Conservation (phyloP, 768 basidiomycete genomes). For the Phylloporus sp. region DNA sequence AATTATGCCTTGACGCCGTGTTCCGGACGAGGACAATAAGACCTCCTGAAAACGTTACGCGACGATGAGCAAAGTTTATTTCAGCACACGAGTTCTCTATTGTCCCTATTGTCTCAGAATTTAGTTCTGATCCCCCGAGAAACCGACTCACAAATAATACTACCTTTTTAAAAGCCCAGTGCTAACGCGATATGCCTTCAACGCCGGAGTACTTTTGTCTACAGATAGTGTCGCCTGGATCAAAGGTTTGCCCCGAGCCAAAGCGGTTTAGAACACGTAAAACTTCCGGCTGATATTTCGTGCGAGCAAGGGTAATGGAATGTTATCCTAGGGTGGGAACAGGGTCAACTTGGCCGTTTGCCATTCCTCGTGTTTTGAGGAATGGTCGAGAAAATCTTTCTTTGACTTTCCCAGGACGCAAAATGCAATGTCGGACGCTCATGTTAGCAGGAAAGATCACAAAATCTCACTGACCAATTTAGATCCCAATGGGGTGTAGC, state of each 20-base stretch:
- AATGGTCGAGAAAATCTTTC: too few relatives aligned
- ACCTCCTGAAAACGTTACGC: constrained; percentile 12
- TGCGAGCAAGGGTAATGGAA: constrained; percentile 34
- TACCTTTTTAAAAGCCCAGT: background rate
- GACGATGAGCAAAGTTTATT: constrained; percentile 13
- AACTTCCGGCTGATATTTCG: constrained; percentile 31
- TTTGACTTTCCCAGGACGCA: too few relatives aligned
- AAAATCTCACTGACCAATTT: too few relatives aligned
- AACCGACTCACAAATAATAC: background rate
- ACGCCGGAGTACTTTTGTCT: constrained; percentile 35
- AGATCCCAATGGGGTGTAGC: too few relatives aligned
- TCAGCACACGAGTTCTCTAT: constrained; percentile 16
- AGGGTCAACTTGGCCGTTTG: too few relatives aligned
- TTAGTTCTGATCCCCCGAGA: constrained; percentile 3
- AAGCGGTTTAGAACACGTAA: constrained; percentile 40
- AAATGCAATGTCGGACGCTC: too few relatives aligned
- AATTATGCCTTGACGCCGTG: background rate
- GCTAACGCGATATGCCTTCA: constrained; percentile 11
- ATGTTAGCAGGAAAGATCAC: too few relatives aligned
- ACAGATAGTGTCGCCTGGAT: too few relatives aligned
- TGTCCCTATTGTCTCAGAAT: constrained; percentile 23
- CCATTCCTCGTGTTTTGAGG: too few relatives aligned
- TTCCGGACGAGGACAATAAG: constrained; percentile 25
- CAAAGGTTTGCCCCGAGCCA: too few relatives aligned
- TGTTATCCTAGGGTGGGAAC: background rate